phyloP scores from a whole-genome alignment of 2,329 filamentous ascomycete genomes.

The Herpotrichia juniperi region DNA sequence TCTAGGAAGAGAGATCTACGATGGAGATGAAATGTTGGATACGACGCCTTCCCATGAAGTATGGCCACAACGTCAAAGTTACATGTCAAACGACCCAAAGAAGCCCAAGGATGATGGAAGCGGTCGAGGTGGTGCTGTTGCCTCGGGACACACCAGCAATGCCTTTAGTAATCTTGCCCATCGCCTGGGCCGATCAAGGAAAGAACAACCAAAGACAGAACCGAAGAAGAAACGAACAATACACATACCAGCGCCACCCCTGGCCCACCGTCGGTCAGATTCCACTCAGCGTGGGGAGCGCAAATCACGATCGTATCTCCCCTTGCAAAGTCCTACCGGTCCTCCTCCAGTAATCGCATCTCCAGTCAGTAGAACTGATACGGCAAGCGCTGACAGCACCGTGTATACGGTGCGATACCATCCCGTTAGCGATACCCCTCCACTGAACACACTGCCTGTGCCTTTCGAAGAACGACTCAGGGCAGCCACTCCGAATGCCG shows the following conservation, averaged over 20 bases:
- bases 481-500: slow-evolving; percentile 10
- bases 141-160: slow-evolving; percentile 29
- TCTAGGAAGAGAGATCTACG: slow-evolving; percentile 86
- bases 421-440: slow-evolving; percentile 54
- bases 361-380: slow-evolving; percentile 65
- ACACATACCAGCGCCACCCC: slow-evolving; percentile 39
- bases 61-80: slow-evolving; percentile 52
- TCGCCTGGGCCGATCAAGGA: slow-evolving; percentile 33
- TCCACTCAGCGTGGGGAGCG: slow-evolving; percentile 28
- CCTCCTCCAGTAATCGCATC: slow-evolving; percentile 57
- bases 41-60: slow-evolving; percentile 64
- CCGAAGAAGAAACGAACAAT: slow-evolving; percentile 39
- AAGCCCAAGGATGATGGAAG: slow-evolving; percentile 34
- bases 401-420: slow-evolving; percentile 69
- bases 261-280: slow-evolving; percentile 33
- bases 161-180: slow-evolving; percentile 36
- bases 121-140: slow-evolving; percentile 25
- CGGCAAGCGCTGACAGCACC: slow-evolving; percentile 66
- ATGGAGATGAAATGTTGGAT: slow-evolving; percentile 91
- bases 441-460: slow-evolving; percentile 13
- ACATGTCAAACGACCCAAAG: slow-evolving; percentile 36
- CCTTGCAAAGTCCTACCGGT: slow-evolving; percentile 42
- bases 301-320: slow-evolving; percentile 34
- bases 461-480: slow-evolving; percentile 23
- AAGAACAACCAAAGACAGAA: slow-evolving; percentile 31